Evolutionary conservation across 2,329 filamentous ascomycete species (phyloP).

Genomic region (Penicillium freii): DNA sequence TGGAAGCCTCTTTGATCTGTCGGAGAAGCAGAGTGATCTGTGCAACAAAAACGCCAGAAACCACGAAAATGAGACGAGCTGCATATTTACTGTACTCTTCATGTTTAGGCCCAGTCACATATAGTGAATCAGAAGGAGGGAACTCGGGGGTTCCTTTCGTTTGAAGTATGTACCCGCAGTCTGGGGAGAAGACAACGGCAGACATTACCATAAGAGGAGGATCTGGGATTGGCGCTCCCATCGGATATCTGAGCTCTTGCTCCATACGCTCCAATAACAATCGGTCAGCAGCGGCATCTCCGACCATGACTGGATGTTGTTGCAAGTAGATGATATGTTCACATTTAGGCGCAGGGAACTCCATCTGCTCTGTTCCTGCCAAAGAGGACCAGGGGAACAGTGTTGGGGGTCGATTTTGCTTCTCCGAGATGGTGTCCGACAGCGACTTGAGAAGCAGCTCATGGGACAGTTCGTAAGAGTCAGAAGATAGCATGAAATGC

Average conservation of each 20-base stretch:
- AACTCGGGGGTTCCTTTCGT: conserved; percentile 59
- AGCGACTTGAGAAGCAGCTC: conserved; percentile 71
- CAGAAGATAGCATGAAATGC: conserved; percentile 67
- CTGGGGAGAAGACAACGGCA: conserved; percentile 62
- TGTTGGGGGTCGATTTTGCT: conserved; percentile 58
- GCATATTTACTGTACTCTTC: conserved; percentile 55
- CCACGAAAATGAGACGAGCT: conserved; percentile 54
- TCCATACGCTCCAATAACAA: conserved; percentile 54
- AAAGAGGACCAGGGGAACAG: conserved; percentile 74
- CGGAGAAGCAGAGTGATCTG: conserved; percentile 59
- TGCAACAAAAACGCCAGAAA: conserved; percentile 49
- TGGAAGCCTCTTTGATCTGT: conserved; percentile 64
- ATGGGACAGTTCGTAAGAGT: conserved; percentile 57
- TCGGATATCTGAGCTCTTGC: conserved; percentile 58
- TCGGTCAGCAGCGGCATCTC: conserved; percentile 30
- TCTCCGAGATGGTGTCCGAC: conserved; percentile 60
- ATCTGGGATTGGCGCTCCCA: conserved; percentile 53
- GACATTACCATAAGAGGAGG: conserved; percentile 58
- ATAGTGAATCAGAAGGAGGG: conserved; percentile 50
- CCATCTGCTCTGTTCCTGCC: conserved; percentile 49
- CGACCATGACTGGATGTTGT: conserved; percentile 44
- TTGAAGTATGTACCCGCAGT: conserved; percentile 65
- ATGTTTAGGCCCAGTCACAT: conserved; percentile 57
- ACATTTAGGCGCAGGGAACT: conserved; percentile 68
- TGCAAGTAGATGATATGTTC: conserved; percentile 88